Evolutionary conservation across 2,329 filamentous ascomycete genomes (phyloP).

Genomic region (Ramularia collo-cygni): DNA sequence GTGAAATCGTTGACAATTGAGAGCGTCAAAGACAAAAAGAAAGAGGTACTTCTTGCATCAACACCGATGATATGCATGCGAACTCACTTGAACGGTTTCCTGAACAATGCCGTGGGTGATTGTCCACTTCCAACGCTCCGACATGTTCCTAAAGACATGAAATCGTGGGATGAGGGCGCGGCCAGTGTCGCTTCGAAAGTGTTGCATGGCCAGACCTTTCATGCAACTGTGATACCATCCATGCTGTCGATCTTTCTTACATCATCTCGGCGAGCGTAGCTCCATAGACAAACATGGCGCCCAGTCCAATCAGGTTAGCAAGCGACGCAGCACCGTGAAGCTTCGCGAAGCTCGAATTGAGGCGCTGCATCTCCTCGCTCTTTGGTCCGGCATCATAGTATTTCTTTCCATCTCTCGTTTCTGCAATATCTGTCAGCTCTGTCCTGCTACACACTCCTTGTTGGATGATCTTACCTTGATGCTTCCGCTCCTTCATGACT

Average conservation of each 20-base stretch:
- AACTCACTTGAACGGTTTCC: too few relatives aligned
- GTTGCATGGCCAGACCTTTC: too few relatives aligned
- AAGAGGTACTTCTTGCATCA: too few relatives aligned
- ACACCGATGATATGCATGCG: too few relatives aligned
- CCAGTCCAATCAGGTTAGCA: slow-evolving; percentile 65
- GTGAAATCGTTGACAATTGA: too few relatives aligned
- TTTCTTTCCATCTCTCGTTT: slow-evolving; percentile 83
- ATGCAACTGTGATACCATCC: too few relatives aligned
- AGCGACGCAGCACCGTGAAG: slow-evolving; percentile 77
- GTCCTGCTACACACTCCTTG: not conserved
- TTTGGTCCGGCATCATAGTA: slow-evolving; percentile 73
- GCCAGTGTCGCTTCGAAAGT: too few relatives aligned
- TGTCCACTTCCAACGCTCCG: too few relatives aligned
- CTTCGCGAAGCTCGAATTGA: slow-evolving; percentile 72
- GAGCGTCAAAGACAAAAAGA: too few relatives aligned
- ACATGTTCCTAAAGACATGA: too few relatives aligned
- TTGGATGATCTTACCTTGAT: slow-evolving; percentile 57
- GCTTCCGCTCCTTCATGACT: slow-evolving; percentile 67
- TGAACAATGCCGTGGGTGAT: too few relatives aligned
- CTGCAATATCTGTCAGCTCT: slow-evolving; percentile 30
- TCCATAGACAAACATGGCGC: slow-evolving; percentile 70
- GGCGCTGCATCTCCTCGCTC: slow-evolving; percentile 70
- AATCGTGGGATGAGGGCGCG: too few relatives aligned
- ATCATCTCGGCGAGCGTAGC: slow-evolving; percentile 62
- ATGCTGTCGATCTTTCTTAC: slow-evolving; percentile 10